phyloP scores from a whole-genome alignment of 805 yeast species.

The Cyberlindnera saturnus region DNA sequence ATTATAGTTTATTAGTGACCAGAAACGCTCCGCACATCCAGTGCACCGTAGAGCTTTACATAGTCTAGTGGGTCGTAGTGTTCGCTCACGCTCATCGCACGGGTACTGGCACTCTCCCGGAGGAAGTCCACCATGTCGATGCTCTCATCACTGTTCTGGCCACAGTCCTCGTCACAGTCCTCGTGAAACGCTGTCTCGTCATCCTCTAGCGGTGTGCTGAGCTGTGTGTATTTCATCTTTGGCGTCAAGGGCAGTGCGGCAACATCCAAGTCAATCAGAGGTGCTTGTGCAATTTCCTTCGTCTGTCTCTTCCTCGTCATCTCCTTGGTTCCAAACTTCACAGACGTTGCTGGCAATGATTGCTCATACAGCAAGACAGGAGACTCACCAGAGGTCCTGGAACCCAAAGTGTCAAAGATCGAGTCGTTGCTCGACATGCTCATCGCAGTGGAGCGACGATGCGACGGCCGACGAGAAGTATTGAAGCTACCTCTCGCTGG shows the following conservation, averaged over 20 bases:
- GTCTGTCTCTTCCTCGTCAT: too few species aligned
- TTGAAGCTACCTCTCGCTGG: too few species aligned
- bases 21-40: too few species aligned
- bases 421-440: slow-evolving; percentile 1
- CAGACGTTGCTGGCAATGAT: not conserved
- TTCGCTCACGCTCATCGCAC: slow-evolving; percentile 9
- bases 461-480: not conserved
- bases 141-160: slow-evolving; percentile 1
- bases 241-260: not conserved
- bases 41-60: not conserved
- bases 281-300: too few species aligned
- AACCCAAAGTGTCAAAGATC: not conserved
- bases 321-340: not conserved
- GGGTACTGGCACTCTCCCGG: slow-evolving; percentile 14
- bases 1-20: too few species aligned
- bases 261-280: slow-evolving; percentile 9
- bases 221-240: too few species aligned
- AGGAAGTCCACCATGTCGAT: slow-evolving; percentile 17
- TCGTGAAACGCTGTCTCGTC: not conserved
- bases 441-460: slow-evolving; percentile 2
- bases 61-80: slow-evolving; percentile 10
- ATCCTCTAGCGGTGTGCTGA: not conserved
- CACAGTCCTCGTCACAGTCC: slow-evolving; percentile 2
- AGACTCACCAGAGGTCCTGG: not conserved
- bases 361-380: not conserved